Base-by-base conservation (phyloP, 1,284 basidiomycete genomes). In the Naganishia sp. region DNA sequence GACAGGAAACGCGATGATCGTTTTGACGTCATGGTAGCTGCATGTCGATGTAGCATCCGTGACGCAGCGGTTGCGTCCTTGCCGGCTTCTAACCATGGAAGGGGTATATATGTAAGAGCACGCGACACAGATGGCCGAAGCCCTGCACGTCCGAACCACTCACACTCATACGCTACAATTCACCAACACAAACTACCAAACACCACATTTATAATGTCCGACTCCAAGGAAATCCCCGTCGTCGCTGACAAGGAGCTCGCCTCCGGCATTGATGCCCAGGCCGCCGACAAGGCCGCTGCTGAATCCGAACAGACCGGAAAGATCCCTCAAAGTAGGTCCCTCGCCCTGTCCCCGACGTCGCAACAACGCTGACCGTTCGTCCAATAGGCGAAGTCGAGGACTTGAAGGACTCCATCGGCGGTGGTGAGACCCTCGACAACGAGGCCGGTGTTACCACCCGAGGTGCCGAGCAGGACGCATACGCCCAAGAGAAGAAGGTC, bases 211-310 rank as follows among this genome's bases (percentile, higher is more conserved):
- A 65, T 9, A 66, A 67, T 67, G 65, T 67, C 65, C 52, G 51
- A 67, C 53, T 56, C 60, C 25, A 67, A 62, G 46, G 28, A 47
- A 43, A 55, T 56, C 42, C 52, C 62, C 45, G 50, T 43, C 47
- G 69, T 71, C 25, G 66, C 56, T 45, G 68, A 71, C 32, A 64
- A 70, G 46, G 55, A 84, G 85, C 76, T 82, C 81, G 68, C 61
- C 25, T 63, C 61, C 45, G 58, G 47, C n/a, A 54, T 58, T 41
- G 57, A 66, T 28, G 50, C 65, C 9, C 51, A 61, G 35, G 43
- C 50, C 6, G 58, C 58, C 28, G 81, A 77, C 28, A 73, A 77
- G 54, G 25, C 60, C 7, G 71, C 69, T 3, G 73, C 66, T 71
- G 73, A 73, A 67, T 72, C 69, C 69, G 74, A 73, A 67, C 71